Evolutionary conservation across 345 rosid genomes (phyloP).

Genomic region (Melaleuca quinquenervia): DNA sequence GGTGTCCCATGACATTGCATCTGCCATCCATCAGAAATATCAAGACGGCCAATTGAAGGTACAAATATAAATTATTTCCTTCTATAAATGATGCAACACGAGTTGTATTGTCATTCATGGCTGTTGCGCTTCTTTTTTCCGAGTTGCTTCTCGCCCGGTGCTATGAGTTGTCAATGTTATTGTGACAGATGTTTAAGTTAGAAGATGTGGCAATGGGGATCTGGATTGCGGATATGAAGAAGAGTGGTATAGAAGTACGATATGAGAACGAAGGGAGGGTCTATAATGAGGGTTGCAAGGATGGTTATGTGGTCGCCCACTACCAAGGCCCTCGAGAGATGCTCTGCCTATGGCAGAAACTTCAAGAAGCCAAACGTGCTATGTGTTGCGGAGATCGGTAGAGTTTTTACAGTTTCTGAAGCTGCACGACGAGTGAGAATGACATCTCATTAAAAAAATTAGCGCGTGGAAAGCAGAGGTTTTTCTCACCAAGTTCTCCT

Average conservation of each 20-base stretch:
- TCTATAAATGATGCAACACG: not conserved
- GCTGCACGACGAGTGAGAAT: not conserved
- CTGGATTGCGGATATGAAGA: conserved; percentile 70
- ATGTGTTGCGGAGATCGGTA: conserved; percentile 58
- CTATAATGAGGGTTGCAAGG: conserved; percentile 68
- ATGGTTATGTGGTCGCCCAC: conserved; percentile 84
- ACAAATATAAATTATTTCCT: not conserved
- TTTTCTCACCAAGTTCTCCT: not conserved
- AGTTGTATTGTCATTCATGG: not conserved
- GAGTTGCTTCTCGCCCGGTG: not conserved
- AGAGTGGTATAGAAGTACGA: conserved; percentile 49
- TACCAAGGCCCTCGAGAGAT: conserved; percentile 90
- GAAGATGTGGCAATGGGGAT: conserved; percentile 99
- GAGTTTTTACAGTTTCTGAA: not conserved
- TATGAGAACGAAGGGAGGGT: conserved; percentile 69
- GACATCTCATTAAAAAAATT: not conserved
- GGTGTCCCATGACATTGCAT: conserved; percentile 71
- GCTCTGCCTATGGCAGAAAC: conserved; percentile 92
- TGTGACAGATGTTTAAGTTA: conserved; percentile 83
- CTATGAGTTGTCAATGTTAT: not conserved
- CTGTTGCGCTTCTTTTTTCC: not conserved
- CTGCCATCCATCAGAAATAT: conserved; percentile 44
- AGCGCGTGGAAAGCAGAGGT: not conserved
- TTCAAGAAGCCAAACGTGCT: conserved; percentile 59
- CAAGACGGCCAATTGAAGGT: conserved; percentile 60